Base-by-base conservation (phyloP, 202 grass and related monocot species). In the Schoenoplectus triqueter region DNA sequence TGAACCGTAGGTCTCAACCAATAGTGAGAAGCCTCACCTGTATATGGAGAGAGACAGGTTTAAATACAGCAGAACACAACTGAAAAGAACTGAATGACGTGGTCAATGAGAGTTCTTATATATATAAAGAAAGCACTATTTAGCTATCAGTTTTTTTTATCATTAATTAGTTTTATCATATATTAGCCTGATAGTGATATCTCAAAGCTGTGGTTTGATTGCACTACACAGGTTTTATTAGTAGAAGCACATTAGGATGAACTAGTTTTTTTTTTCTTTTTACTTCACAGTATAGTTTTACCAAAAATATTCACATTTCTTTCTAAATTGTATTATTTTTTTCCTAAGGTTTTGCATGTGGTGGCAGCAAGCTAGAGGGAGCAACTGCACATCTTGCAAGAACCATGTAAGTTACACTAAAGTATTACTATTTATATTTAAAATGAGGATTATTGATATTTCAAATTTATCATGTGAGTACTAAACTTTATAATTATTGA, bases 381-480 rank as follows among this genome's bases (percentile, higher is more conserved):
- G 73, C 90, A 90, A 92, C 88, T 89, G 42, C 88, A 92, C 89
- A 94, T 88, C 90, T 89, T 92, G 85, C 88, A 89, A 87, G 73
- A 92, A 90, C 78, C 70, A 78, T 68, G 91, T 93, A 91, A 93
- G 91, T 82, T 78, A 85, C 80, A 15, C 80, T 84, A 2, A 66
- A 0, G 13, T 45, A 5, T 54, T 78, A 52, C 51, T 14, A 55
- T 74, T 21, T 55, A 55, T 9, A 31, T 75, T 11, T 75, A 10
- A 31, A 54, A 54, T 54, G 20, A 86, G 75, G 60, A 55, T 0
- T 75, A 18, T 10, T 55, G 10, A 13, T 55, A 13, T 75, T 20
- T 1, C 19, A 21, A 20, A 89, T 55, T 13, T 75, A 55, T 55
- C 19, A 31, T 55, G 72, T 20, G 55, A 31, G 19, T 13, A 52